These are phyloP conservation scores for Geranium incanum DNA, from an alignment of 441 rosid genomes.

Conservation along the genomic window DNA sequence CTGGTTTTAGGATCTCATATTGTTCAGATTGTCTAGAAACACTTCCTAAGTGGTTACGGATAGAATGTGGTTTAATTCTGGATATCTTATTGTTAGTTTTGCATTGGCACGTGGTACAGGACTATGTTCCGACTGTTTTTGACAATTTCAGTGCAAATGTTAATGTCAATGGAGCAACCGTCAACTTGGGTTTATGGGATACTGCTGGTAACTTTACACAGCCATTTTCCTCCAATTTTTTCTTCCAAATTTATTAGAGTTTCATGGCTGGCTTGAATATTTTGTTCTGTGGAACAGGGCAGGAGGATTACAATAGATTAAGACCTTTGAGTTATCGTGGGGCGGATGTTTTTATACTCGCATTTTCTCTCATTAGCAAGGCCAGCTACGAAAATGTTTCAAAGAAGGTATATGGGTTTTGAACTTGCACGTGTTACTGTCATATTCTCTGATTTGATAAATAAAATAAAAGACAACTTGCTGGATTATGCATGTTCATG, in stretches of 20 bases:
- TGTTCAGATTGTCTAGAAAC: neutral
- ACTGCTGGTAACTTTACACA: constrained; percentile 48
- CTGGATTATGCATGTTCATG: neutral
- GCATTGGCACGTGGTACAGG: constrained; percentile 38
- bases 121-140: constrained; percentile 71
- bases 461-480: neutral
- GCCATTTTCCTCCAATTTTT: neutral
- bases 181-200: constrained; percentile 71
- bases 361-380: constrained; percentile 76
- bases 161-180: constrained; percentile 70
- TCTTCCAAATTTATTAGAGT: neutral
- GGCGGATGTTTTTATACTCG: constrained; percentile 77
- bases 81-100: constrained; percentile 16
- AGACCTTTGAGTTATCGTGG: constrained; percentile 72
- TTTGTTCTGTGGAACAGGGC: constrained; percentile 37
- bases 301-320: constrained; percentile 68
- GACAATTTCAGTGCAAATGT: constrained; percentile 86
- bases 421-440: neutral
- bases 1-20: neutral
- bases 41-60: neutral
- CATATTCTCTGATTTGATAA: neutral
- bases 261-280: neutral
- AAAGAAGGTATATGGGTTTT: constrained; percentile 47
- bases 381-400: constrained; percentile 81
- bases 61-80: neutral